These are phyloP conservation scores for Myxozyma neotropica DNA, from an alignment of 805 yeast species.

Conservation along the genomic window DNA sequence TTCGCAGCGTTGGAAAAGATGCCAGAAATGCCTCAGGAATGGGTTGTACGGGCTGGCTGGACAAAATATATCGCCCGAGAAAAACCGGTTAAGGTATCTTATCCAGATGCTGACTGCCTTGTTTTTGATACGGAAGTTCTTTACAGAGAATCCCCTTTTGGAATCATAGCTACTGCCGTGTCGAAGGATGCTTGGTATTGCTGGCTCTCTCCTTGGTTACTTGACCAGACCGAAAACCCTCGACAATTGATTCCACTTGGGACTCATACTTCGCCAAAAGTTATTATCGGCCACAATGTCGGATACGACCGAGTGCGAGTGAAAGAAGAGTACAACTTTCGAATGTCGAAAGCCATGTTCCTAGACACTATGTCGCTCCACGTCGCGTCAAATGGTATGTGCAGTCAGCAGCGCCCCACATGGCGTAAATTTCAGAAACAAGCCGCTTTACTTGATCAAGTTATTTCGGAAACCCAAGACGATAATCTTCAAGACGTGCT, in stretches of 20 bases:
- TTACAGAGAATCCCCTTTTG: conserved; percentile 71
- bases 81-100: conserved; percentile 59
- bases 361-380: conserved; percentile 93
- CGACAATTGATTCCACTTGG: conserved; percentile 77
- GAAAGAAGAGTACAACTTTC: conserved; percentile 74
- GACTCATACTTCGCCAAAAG: conserved; percentile 50
- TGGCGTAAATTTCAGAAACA: conserved; percentile 54
- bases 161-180: conserved; percentile 80
- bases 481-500: conserved; percentile 8
- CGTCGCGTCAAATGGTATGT: conserved; percentile 86
- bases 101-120: conserved; percentile 70
- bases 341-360: conserved; percentile 70
- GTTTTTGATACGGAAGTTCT: conserved; percentile 90
- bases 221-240: conserved; percentile 54
- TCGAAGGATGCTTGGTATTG: conserved; percentile 83
- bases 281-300: conserved; percentile 87
- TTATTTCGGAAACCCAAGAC: conserved; percentile 19
- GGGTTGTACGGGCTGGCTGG: conserved; percentile 80
- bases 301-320: conserved; percentile 89
- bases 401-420: conserved; percentile 82
- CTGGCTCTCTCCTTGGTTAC: conserved; percentile 88
- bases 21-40: conserved; percentile 46
- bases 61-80: conserved; percentile 61
- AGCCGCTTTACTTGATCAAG: conserved; percentile 31
- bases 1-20: conserved; percentile 45